Conservation (phyloP, 345 rosid genomes). For the Salix udensis region DNA sequence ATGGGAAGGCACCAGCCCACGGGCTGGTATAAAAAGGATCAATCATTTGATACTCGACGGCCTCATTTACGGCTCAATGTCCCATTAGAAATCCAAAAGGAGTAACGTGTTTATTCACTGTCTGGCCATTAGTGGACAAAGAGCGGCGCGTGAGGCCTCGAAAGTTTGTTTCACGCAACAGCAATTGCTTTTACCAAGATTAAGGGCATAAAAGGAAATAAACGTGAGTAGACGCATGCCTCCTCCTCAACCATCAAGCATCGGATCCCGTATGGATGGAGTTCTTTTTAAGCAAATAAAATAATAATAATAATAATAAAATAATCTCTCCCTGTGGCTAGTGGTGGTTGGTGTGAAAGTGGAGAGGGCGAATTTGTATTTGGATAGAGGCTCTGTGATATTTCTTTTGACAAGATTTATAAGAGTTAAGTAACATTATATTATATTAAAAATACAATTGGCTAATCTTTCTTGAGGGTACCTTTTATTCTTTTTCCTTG, state of each 20-base stretch:
- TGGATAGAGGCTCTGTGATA: not conserved
- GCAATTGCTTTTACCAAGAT: not conserved
- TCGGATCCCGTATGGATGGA: constrained; percentile 24
- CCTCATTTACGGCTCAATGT: not conserved
- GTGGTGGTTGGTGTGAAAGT: constrained; percentile 3
- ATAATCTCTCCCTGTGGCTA: not conserved
- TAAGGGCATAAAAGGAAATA: not conserved
- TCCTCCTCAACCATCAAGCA: not conserved
- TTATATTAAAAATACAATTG: not conserved
- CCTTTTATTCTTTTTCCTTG: not conserved
- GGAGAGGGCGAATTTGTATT: not conserved
- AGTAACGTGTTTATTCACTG: not conserved
- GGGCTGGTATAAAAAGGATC: not conserved
- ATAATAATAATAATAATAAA: too few species aligned
- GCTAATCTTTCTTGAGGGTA: not conserved
- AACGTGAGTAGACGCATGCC: constrained; percentile 16
- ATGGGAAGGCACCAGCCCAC: not conserved
- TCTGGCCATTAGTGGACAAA: constrained; percentile 23
- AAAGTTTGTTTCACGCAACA: not conserved
- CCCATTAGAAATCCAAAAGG: not conserved
- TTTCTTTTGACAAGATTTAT: not conserved
- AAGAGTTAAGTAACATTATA: not conserved
- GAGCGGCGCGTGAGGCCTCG: constrained; percentile 30
- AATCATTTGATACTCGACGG: constrained; percentile 17
- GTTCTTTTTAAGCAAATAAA: too few species aligned